Evolutionary conservation across 306 rosid species (phyloP).

Genomic region (Fragaria iinumae): DNA sequence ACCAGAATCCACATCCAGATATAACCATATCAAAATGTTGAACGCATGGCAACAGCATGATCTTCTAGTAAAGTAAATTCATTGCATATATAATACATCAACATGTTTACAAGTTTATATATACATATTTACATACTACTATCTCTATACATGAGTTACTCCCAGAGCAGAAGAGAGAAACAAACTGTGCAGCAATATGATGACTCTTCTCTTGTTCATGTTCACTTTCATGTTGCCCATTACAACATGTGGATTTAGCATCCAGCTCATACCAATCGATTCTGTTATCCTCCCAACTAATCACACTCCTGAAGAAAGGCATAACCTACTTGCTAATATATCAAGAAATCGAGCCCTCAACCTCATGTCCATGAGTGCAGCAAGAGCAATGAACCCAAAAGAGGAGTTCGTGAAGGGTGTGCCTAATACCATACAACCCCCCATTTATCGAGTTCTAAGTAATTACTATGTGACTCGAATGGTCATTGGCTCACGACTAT

Average conservation of each 20-base stretch:
- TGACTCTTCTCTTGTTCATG: neutral
- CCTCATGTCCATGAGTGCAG: neutral
- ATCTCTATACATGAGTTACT: neutral
- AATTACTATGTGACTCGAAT: neutral
- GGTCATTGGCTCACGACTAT: neutral
- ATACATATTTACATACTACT: neutral
- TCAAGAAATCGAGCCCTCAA: neutral
- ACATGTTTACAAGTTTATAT: neutral
- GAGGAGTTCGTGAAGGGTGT: neutral
- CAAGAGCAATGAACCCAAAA: neutral
- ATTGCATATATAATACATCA: neutral
- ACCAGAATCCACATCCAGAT: conserved; percentile 3
- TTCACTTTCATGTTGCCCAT: neutral
- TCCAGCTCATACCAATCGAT: conserved; percentile 12
- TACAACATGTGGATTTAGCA: neutral
- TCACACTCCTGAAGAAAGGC: neutral
- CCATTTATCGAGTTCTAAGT: neutral
- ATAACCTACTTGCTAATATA: neutral
- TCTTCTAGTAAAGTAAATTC: neutral
- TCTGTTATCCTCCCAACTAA: conserved; percentile 1
- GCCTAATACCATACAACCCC: neutral
- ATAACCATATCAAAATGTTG: neutral
- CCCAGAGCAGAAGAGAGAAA: neutral
- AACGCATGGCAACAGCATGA: neutral
- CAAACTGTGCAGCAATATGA: conserved; percentile 3